Base-by-base conservation (phyloP, 1,284 basidiomycete genomes). In the Cutaneotrichosporon sp. region DNA sequence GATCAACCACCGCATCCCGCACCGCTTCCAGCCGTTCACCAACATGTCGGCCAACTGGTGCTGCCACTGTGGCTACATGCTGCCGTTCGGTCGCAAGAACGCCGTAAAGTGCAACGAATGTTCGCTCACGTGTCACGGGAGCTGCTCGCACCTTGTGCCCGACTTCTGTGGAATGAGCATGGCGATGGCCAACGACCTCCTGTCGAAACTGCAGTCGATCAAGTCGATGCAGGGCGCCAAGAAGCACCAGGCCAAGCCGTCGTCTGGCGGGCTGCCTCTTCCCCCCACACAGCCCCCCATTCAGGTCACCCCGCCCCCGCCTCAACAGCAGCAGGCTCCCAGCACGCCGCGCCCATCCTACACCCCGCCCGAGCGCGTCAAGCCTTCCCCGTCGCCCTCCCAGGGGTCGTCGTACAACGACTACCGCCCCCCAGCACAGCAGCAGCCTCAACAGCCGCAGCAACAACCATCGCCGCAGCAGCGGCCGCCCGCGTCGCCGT, bases 141-240 rank as follows among this genome's bases (percentile, higher is more conserved):
- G 97, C 68, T 99, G 97, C 80, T 92, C 94, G 0, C 97, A 99
- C 77, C 86, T 99, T 58, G 95, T 99, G 33, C 97, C 97, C 61
- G 95, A 99, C 81, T 98, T 99, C 80, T 99, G 97, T 75, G 97
- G 97, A 55, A 98, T 99, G 95, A 94, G 93, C 24, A 99, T 99
- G 95, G 97, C 97, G 80, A 97, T 92, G 64, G 97, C 97, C 45
- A 98, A 98, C 78, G 88, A 90, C 73, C 84, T 99, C 27, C 85
- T 99, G 59, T 88, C 89, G 64, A 90, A 95, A 78, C 89, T 93
- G 83, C 90, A 84, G 69, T 83, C 84, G 62, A 94, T 86, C 74
- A 92, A 87, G 75, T 70, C 85, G 79, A 78, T 76, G 25, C 78
- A 80, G 66, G 72, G 69, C 55, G 73, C 72, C 61, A 75, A 76